Evolutionary conservation across 2,329 filamentous ascomycete species (phyloP), one percentile per base, ranked within the genome.

Genomic region (Fusarium xylarioides): DNA sequence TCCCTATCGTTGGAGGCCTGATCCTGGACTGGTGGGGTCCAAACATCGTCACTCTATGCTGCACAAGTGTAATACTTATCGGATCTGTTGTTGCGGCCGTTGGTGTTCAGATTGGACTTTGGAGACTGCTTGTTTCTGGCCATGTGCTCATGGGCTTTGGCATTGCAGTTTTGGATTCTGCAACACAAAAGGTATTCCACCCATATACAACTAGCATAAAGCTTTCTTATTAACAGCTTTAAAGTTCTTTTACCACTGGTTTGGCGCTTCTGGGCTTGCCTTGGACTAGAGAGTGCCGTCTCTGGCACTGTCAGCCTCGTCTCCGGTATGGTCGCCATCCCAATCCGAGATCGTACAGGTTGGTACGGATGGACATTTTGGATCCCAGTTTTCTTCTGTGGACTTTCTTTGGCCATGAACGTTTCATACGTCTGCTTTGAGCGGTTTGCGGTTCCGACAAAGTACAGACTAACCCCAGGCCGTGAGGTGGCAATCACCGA

Each of bases 161-260:
- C 5, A 42, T 42, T 42, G 40, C 40, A 3, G n/a, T 42, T 11
- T 16, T 23, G 7, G 40, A 42, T 16, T 42, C 40, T 11, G 40
- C 40, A 1, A 42, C 40, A 11, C n/a, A 42, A 42, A 42, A 42
- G 40, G 40, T 23, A 42, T 23, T 23, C 1, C 7, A 0, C 5
- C 14, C 9, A 16, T 23, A 11, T n/a, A 4, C 0, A 16, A 7
- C 1, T 1, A 23, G 14, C 9, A 16, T 23, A 11, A 0, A 42
- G 8, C 4, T 7, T 11, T 42, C 40, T 23, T 42, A 16, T 0
- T 16, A 23, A 23, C 14, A 3, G n/a, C 4, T 11, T 11, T 1
- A 7, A 11, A 42, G n/a, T 42, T 42, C 40, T 42, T 42, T 23
- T 42, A 42, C n/a, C 40, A 42, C 40, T 42, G 40, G n/a, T 42